Conservation (phyloP, 139 green algal genomes). For the Pleodorina starrii region DNA sequence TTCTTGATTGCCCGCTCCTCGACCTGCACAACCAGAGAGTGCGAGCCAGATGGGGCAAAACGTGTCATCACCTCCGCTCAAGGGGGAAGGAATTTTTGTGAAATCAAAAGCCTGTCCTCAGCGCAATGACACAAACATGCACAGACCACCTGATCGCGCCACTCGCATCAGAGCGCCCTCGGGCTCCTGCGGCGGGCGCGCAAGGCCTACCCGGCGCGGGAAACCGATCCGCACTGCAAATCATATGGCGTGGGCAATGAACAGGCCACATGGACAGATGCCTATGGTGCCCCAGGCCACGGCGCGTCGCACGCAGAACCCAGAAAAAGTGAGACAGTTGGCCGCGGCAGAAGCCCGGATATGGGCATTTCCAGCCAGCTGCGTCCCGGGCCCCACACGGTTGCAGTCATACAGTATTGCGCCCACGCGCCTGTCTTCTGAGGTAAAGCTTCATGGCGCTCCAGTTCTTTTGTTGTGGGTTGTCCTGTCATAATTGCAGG, state of each 20-base stretch:
- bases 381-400: no score
- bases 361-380: background rate
- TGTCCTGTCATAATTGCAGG: conserved; percentile 43
- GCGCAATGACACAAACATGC: no score
- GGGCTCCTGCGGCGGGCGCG: background rate
- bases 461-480: conserved; percentile 80
- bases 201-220: no score
- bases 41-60: background rate
- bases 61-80: no score
- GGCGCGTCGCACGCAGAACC: background rate
- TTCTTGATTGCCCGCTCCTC: conserved; percentile 31
- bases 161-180: background rate
- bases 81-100: no score
- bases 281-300: background rate
- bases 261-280: background rate
- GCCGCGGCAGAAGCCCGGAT: background rate
- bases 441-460: conserved; percentile 80
- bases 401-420: background rate
- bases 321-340: background rate
- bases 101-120: no score
- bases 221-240: no score
- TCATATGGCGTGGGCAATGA: no score
- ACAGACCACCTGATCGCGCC: background rate
- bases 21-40: background rate
- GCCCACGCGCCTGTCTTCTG: conserved; percentile 58